Base-by-base conservation (phyloP, 1,284 basidiomycete genomes). In the Pseudozyma hubeiensis region DNA sequence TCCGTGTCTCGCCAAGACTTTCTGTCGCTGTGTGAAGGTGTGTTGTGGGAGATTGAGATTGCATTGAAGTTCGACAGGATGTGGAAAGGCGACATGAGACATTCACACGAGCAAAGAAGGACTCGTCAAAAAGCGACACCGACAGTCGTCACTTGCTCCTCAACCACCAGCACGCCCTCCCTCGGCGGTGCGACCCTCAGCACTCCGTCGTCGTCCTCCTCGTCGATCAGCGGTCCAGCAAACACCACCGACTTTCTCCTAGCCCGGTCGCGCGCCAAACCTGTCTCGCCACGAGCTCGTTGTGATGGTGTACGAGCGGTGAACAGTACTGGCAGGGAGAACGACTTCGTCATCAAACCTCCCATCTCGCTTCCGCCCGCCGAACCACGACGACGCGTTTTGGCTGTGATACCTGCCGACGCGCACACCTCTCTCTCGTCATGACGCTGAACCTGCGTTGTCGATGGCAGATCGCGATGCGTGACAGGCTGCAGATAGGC, bases 281-380 rank as follows among this genome's bases (percentile, higher is more conserved):
- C 60, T 1, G 6, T 56, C 30, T 64, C 56, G 5, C 56, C 61
- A 7, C 43, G 45, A 14, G 40, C 47, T 5, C 68, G 16, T 40
- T 71, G 68, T 4, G 41, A 35, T 7, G 53, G 34, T 1, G 63
- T 71, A 2, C 68, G 55, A 5, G 63, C 68, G 19, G 62, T 61
- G 17, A 58, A 71, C 47, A 71, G 45, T 13, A 49, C 46, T 0
- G 68, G 68, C 4, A 71, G 29, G 1, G 57, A 62, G 6, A 54
- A 3, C 4, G 46, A 51, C 16, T 53, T 45, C 4, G 47, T n/a
- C 46, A 53, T 60, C 24, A 4, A 24, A 4, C 24, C 24, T 24
- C 24, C 24, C 24, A 24, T 24, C 24, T 24, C 24, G 24, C 24
- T 24, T 1, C 37, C 13, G 13, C 29, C 44, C 5, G 10, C 11